Conservation (phyloP, 768 basidiomycete species). For the Clitopilus passeckerianus region DNA sequence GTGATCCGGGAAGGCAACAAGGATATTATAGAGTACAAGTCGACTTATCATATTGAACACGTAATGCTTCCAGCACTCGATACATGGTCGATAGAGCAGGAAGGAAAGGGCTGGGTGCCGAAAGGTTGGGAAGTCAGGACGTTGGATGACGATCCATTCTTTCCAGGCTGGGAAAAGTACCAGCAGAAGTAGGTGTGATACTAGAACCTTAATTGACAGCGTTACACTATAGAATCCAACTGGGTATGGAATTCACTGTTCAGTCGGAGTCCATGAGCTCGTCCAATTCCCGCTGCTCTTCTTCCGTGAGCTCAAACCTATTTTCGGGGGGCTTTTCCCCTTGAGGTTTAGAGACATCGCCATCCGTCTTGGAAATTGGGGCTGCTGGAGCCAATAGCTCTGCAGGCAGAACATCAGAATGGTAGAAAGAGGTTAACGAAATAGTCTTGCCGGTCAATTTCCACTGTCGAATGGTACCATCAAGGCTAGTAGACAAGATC, state of each 20-base stretch:
- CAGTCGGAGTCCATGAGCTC: conserved; percentile 51
- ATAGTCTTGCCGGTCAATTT: conserved; percentile 50
- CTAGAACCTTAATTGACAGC: background rate
- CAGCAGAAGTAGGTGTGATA: background rate
- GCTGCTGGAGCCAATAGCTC: conserved; percentile 35
- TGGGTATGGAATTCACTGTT: too few species aligned
- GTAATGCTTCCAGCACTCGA: conserved; percentile 39
- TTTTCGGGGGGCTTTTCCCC: conserved; percentile 13
- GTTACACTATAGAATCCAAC: too few species aligned
- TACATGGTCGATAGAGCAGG: conserved; percentile 44
- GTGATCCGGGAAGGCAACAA: conserved; percentile 34
- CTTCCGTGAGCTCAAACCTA: conserved; percentile 60
- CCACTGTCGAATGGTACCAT: conserved; percentile 88
- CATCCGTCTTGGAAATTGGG: conserved; percentile 5
- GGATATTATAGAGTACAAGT: conserved; percentile 39
- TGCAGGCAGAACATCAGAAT: conserved; percentile 11
- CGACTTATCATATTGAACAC: conserved; percentile 34
- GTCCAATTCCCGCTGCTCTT: conserved; percentile 86
- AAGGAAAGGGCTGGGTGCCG: conserved; percentile 39
- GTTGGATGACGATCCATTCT: conserved; percentile 46
- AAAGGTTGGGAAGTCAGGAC: conserved; percentile 45
- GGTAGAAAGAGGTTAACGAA: background rate
- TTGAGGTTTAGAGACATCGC: background rate
- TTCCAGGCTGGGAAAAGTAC: conserved; percentile 35
- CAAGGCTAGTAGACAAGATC: conserved; percentile 81